Base-by-base conservation (phyloP, 441 rosid species). In the Gossypium gossypioides region DNA sequence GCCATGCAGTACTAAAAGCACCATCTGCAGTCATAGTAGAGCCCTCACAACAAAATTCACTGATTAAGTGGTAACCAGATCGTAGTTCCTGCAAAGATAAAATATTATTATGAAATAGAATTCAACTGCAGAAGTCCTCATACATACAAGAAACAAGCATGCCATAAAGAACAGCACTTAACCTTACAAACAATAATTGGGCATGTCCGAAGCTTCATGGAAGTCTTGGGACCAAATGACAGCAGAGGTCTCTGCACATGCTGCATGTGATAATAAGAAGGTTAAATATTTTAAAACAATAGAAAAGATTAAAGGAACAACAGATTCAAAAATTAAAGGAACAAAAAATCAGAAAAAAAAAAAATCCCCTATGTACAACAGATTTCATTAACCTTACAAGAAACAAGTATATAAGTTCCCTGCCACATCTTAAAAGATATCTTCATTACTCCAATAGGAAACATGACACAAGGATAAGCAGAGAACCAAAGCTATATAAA, bases 101-200 rank as follows among this genome's bases (percentile, higher is more conserved):
- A 63, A 63, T 29, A 74, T 32, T 77, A 73, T 52, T 27, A 56
- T 69, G 75, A 74, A 78, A 77, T 4, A 56, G 27, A 66, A 78
- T 27, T 42, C 6, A 50, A 27, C 9, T 16, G 7, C 22, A 56
- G 5, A 19, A 18, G 4, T 32, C 21, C 48, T 40, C 24, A 1
- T 6, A 57, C n/a, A 13, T 55, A 40, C 25, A 71, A 59, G 48
- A 7, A 19, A 56, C 56, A 68, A 44, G 48, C 66, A 64, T 64
- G 68, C 55, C 51, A 67, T 29, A 48, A 71, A 66, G 64, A 44
- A 34, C 32, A 63, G 9, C 19, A 75, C n/a, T 66, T 72, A 85
- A 95, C 99, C 97, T 91, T 92, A 88, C 95, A 89, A 80, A 91
- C 99, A 80, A 80, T 86, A 79, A 90, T 69, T 34, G 99, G 99